Evolutionary conservation across 768 basidiomycete genomes (phyloP), one percentile per base, ranked within the genome.

Genomic region (Amanita rimosa): DNA sequence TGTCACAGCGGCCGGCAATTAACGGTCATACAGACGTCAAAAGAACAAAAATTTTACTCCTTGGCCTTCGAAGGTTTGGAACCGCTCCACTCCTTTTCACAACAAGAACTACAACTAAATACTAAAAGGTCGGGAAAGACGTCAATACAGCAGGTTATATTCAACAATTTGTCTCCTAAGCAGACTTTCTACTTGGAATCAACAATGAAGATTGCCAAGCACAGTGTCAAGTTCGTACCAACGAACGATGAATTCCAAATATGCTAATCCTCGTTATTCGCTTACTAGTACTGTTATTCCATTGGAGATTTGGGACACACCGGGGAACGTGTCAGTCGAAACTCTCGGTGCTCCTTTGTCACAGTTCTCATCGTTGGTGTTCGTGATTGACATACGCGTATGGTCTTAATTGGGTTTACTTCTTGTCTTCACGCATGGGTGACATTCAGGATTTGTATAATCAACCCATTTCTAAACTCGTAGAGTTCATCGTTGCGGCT

Each of bases 261-360:
- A 37, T 35, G 5, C 34, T 37, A 10, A 36, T 36, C 17, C 34
- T 13, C 14, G 13, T 26, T 34, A n/a, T 37, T 49, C 37, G 34
- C 44, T 40, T 44, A 39, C 49, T 63, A 96, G 94, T 65, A 85
- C 92, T 36, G 81, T 95, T 54, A 82, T 96, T 53, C 90, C 92
- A 1, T 76, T 97, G 33, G 89, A 96, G 61, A 80, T 97, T 60
- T 96, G 91, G 91, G 93, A 96, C 60, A 90, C 91, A 57, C 95
- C 94, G 0, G 88, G 87, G 21, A 90, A 84, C 52, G 77, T 82
- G 48, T 81, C 89, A 3, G 76, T 85, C 10, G 85, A 91, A 19
- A 76, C 81, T n/a, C 73, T 95, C 9, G 82, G 79, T 17, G 73
- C 77, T 6, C 78, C 85, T 6, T 73, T 96, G 33, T 77, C 81